These are phyloP conservation scores for Neckera pumila DNA, from an alignment of 225 moss, liverwort and hornwort genomes.

Conservation along the genomic window DNA sequence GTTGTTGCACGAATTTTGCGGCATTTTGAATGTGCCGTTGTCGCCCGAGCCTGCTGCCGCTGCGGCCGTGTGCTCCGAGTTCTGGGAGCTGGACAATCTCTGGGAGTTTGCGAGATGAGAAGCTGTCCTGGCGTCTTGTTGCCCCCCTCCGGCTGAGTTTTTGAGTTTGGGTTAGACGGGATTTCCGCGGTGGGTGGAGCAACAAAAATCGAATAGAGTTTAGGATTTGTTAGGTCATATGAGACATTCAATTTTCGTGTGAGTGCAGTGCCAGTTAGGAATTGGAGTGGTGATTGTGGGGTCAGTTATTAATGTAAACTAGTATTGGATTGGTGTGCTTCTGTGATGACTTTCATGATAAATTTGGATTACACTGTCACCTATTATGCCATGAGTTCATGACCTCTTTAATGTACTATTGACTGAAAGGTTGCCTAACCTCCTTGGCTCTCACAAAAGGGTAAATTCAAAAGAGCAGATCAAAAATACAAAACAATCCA, in stretches of 20 bases:
- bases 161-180: not conserved
- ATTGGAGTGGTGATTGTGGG: not conserved
- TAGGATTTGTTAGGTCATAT: not conserved
- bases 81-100: slow-evolving; percentile 27
- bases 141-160: not conserved
- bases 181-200: not conserved
- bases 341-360: not conserved
- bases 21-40: not conserved
- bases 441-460: too few species aligned
- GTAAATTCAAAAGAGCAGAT: not conserved
- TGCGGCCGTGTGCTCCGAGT: not conserved
- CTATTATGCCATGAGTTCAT: not conserved
- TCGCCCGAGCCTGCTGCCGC: not conserved
- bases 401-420: not conserved
- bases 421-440: too few species aligned
- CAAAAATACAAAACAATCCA: too few species aligned
- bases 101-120: slow-evolving; percentile 20
- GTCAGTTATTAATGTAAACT: not conserved
- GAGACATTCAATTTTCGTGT: not conserved
- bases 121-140: not conserved
- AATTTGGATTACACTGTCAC: not conserved
- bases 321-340: not conserved
- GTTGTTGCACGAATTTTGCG: slow-evolving; percentile 4
- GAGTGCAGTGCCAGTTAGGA: not conserved
- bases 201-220: not conserved